Evolutionary conservation across 2,329 filamentous ascomycete species (phyloP).

Genomic region (Neofusicoccum parvum): DNA sequence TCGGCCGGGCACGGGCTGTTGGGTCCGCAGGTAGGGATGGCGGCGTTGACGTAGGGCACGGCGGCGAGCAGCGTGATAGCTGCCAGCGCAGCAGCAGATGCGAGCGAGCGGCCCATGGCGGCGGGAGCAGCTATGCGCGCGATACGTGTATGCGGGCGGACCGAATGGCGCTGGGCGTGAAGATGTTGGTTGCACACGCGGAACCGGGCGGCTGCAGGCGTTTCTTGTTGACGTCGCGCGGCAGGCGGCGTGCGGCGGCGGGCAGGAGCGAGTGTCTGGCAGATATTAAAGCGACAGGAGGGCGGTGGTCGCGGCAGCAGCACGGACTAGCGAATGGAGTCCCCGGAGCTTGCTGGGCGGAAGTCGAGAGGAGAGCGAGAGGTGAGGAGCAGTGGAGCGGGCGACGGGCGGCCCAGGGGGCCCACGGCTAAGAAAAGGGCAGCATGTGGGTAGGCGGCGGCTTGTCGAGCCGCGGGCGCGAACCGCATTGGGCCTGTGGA

Average conservation of each 20-base stretch:
- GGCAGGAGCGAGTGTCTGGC: not conserved
- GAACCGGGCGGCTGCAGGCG: not conserved
- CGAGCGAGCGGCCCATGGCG: slow-evolving; percentile 20
- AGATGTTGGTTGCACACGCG: not conserved
- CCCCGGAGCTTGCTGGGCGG: not conserved
- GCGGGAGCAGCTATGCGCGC: slow-evolving; percentile 3
- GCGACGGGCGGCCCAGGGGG: not conserved
- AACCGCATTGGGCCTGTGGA: slow-evolving; percentile 8
- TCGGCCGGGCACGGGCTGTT: slow-evolving; percentile 68
- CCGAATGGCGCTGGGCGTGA: not conserved
- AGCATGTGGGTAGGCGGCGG: slow-evolving; percentile 3
- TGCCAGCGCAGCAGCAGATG: slow-evolving; percentile 20
- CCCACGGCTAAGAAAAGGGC: slow-evolving; percentile 1
- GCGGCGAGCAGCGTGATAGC: slow-evolving; percentile 29
- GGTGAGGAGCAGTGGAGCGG: not conserved
- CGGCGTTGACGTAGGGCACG: slow-evolving; percentile 31
- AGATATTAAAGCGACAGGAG: not conserved
- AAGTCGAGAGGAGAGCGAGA: not conserved
- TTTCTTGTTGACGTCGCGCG: not conserved
- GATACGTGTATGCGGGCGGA: not conserved
- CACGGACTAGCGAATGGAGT: slow-evolving; percentile 9
- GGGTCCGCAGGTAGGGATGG: slow-evolving; percentile 43
- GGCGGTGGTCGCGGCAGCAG: not conserved
- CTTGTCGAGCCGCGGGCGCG: not conserved
- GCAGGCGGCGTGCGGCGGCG: not conserved